These are phyloP conservation scores for Tephrocybe rancida DNA, from an alignment of 768 basidiomycete genomes.

Conservation along the genomic window DNA sequence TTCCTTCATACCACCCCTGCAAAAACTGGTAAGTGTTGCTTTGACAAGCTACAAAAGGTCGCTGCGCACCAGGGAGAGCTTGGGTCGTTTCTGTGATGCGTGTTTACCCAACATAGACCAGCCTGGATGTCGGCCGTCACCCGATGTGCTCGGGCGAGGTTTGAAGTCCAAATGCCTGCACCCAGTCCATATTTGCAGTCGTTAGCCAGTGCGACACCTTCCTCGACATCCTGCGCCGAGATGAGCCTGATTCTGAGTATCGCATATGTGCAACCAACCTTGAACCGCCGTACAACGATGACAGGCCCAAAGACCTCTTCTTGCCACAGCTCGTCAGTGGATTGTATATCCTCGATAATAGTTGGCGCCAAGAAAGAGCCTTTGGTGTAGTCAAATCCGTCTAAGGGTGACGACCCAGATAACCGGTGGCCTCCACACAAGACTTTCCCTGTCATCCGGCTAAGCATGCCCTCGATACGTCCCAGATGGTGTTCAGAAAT, in stretches of 20 bases:
- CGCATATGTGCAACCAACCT: constrained; percentile 23
- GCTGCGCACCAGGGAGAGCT: constrained; percentile 77
- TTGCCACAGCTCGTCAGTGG: constrained; percentile 68
- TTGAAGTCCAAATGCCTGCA: constrained; percentile 77
- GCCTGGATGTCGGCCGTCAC: constrained; percentile 70
- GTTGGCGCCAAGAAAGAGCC: constrained; percentile 86
- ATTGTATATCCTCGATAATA: constrained; percentile 59
- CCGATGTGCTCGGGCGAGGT: constrained; percentile 76
- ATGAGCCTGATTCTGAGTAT: background rate
- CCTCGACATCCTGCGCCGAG: constrained; percentile 51
- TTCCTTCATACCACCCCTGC: constrained; percentile 90
- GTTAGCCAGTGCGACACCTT: constrained; percentile 74
- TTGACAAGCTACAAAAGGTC: background rate
- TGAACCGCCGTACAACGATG: constrained; percentile 59
- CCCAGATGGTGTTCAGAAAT: constrained; percentile 68
- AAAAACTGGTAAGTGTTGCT: background rate
- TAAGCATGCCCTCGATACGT: constrained; percentile 62
- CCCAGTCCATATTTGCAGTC: constrained; percentile 80
- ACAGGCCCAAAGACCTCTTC: constrained; percentile 90
- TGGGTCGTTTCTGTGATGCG: constrained; percentile 88
- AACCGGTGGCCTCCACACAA: constrained; percentile 70
- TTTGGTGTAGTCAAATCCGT: constrained; percentile 68
- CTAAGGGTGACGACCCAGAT: constrained; percentile 61
- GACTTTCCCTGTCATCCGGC: constrained; percentile 48
- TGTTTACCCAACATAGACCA: constrained; percentile 88